Evolutionary conservation across 2,329 filamentous ascomycete species (phyloP), one percentile per base, ranked within the genome.

Genomic region (Chrysoporthe puriensis): DNA sequence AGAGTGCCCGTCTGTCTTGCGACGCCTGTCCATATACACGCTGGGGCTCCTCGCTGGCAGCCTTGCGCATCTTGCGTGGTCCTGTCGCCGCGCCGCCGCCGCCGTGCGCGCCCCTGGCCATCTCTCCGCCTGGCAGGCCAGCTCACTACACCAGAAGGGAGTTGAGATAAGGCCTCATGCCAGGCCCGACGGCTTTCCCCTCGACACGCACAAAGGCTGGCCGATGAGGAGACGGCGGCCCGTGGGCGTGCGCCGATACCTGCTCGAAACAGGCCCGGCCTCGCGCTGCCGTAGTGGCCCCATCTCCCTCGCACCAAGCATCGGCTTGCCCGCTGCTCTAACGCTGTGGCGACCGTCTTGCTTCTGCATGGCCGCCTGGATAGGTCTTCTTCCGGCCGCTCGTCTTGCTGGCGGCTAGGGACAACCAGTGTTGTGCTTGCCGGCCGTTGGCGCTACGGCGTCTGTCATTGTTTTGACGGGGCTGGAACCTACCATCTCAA

Each of bases 391-490:
- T 4, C 16, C 3, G 16, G 9, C 34, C n/a, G 3, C 34, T 13
- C 16, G 26, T 26, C 16, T 21, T 57, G 54, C 9, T 40, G 16
- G 34, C 54, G 18, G 13, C n/a, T 16, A 40, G n/a, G 34, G 16
- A 40, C 54, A 57, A 57, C 54, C 16, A 57, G 54, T 57, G 54
- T 57, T 57, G 32, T 40, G 8, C 21, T 16, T 48, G 46, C 18
- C 18, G 46, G n/a, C 18, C 46, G 8, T n/a, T 8, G n/a, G 46
- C 7, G 46, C 18, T 48, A 9, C 14, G 16, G 46, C 2, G 26
- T 16, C 5, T 8, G 14, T 34, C 14, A 13, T 21, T 54, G 21
- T 21, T 54, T 14, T 13, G 26, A 32, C 50, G 16, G 3, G 50
- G 13, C 50, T 7, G 3, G 50, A 54, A 32, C 32, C 13, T 54